Percentiles rank a stretch among this genome's conserved stretches.
Conservation (phyloP, 768 basidiomycete genomes). For the Lactifluus subvellereus region DNA sequence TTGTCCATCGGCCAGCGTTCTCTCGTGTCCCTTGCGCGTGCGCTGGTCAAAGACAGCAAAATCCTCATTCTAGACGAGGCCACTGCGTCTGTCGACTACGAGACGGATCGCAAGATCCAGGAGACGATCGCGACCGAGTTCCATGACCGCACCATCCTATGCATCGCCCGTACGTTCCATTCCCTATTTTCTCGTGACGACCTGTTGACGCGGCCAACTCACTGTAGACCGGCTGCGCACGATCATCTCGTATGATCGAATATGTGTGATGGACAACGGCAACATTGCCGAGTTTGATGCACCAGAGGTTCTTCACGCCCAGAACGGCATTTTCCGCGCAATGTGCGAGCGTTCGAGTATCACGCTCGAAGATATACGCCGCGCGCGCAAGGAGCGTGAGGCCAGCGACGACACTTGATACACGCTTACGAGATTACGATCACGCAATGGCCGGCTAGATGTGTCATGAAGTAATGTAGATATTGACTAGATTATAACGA, state of each 20-base stretch:
- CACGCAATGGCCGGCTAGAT: neutral
- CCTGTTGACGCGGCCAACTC: too few relatives aligned
- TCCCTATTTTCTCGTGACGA: neutral
- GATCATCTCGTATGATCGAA: constrained; percentile 82
- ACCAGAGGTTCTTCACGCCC: constrained; percentile 55
- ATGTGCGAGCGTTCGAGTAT: constrained; percentile 88
- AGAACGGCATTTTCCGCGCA: constrained; percentile 67
- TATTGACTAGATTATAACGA: neutral
- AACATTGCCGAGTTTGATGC: constrained; percentile 82
- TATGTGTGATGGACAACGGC: constrained; percentile 83
- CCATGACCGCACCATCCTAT: constrained; percentile 75
- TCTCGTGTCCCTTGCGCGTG: constrained; percentile 82
- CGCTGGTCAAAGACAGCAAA: constrained; percentile 78
- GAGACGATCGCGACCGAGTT: constrained; percentile 84
- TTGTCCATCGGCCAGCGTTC: constrained; percentile 78
- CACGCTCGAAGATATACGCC: constrained; percentile 58
- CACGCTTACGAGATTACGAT: neutral
- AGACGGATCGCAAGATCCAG: constrained; percentile 88
- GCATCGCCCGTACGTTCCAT: constrained; percentile 70
- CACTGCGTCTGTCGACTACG: constrained; percentile 85
- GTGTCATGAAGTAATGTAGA: neutral
- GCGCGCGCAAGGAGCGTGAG: constrained; percentile 30
- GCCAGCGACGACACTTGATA: neutral
- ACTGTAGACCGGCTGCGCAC: constrained; percentile 71
- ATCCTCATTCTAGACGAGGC: constrained; percentile 90